Percentiles rank a stretch among this genome's conserved stretches.
Evolutionary conservation across 257 asterid species (phyloP).

Genomic region (Primulina huaijiensis): DNA sequence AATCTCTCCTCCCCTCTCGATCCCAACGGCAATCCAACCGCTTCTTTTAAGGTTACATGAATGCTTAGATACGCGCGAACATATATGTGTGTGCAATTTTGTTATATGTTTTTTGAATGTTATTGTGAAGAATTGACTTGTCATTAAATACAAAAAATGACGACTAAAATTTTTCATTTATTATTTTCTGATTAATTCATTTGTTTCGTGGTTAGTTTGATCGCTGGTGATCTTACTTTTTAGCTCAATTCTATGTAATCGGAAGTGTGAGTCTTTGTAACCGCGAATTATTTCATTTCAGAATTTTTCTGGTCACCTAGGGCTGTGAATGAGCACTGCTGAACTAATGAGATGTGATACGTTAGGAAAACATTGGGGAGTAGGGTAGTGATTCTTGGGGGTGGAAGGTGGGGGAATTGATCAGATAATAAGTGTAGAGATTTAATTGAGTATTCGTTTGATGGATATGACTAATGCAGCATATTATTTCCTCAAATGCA

Average conservation of each 20-base stretch:
- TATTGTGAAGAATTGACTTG: not conserved
- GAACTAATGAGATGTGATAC: not conserved
- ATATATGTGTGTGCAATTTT: not conserved
- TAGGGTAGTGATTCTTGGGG: too few relatives aligned
- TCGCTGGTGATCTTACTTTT: not conserved
- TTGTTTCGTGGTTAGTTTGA: not conserved
- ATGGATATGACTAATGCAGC: too few relatives aligned
- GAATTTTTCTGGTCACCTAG: too few relatives aligned
- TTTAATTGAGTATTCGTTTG: too few relatives aligned
- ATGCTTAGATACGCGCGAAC: not conserved
- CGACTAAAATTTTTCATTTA: too few relatives aligned
- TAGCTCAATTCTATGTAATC: not conserved
- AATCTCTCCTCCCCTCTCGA: constrained; percentile 59
- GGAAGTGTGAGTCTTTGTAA: too few relatives aligned
- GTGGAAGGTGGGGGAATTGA: too few relatives aligned
- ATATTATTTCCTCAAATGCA: too few relatives aligned
- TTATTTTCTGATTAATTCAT: too few relatives aligned
- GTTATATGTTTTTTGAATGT: not conserved
- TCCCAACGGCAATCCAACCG: constrained; percentile 50
- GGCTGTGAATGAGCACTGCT: too few relatives aligned
- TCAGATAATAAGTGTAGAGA: too few relatives aligned
- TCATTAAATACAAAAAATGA: too few relatives aligned
- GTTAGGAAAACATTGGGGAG: not conserved
- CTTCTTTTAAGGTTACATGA: constrained; percentile 58
- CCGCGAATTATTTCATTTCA: not conserved